These are phyloP conservation scores for Nakazawaea molendinolei DNA, from an alignment of 805 yeast species.

Conservation along the genomic window DNA sequence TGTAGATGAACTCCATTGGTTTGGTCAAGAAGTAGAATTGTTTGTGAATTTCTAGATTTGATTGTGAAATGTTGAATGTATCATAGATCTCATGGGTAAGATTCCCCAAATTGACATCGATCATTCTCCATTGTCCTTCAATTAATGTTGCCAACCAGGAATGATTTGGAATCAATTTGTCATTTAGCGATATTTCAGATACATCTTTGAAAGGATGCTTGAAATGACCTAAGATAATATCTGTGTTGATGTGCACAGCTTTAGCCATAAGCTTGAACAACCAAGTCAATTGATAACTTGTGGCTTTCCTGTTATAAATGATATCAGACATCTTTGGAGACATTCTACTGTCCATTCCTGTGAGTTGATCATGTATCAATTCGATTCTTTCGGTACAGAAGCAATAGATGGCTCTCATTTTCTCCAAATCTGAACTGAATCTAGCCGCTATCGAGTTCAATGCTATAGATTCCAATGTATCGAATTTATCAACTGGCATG, in stretches of 20 bases:
- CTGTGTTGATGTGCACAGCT: conserved; percentile 64
- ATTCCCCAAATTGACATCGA: conserved; percentile 69
- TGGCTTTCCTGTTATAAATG: conserved; percentile 20
- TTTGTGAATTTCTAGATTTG: conserved; percentile 27
- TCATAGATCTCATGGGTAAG: conserved; percentile 25
- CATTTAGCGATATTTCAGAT: conserved; percentile 23
- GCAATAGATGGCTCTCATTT: conserved; percentile 56
- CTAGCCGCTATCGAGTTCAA: conserved; percentile 44
- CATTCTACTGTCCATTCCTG: conserved; percentile 24
- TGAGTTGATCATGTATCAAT: conserved; percentile 28
- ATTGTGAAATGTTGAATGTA: conserved; percentile 31
- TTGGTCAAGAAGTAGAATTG: conserved; percentile 71
- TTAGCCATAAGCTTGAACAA: conserved; percentile 68
- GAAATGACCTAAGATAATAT: conserved; percentile 75
- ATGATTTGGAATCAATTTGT: conserved; percentile 63
- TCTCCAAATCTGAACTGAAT: conserved; percentile 48
- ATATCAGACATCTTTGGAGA: conserved; percentile 24
- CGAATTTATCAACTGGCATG: conserved; percentile 29
- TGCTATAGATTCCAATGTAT: conserved; percentile 50
- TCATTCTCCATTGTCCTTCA: conserved; percentile 70
- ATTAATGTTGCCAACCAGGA: conserved; percentile 80
- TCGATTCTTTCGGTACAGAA: conserved; percentile 53
- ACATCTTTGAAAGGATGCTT: conserved; percentile 59
- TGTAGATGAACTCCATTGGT: conserved; percentile 69
- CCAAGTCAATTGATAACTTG: conserved; percentile 63